Conservation (phyloP, 208 protist genomes). For the Tritrichomonas musculus region DNA sequence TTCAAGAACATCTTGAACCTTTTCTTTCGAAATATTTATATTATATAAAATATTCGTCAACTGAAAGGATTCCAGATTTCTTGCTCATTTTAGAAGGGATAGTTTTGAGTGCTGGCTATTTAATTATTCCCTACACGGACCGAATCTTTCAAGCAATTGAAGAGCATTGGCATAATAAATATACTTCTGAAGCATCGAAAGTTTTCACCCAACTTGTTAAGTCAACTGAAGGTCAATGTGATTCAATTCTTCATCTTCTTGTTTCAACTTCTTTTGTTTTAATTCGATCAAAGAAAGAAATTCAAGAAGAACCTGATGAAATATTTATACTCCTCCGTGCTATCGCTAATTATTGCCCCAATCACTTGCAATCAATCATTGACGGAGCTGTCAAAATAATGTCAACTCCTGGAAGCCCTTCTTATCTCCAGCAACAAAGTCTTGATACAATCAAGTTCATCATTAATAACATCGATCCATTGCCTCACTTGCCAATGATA, state of each 20-base stretch:
- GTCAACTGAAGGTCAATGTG: neutral
- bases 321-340: neutral
- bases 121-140: neutral
- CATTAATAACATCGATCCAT: neutral
- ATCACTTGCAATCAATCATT: neutral
- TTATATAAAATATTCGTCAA: neutral
- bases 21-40: neutral
- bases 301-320: neutral
- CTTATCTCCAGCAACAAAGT: neutral
- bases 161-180: neutral
- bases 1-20: neutral
- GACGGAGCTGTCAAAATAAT: neutral
- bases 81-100: neutral
- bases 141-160: slow-evolving; percentile 21
- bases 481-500: neutral
- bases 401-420: neutral
- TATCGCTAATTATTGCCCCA: neutral
- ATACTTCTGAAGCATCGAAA: neutral
- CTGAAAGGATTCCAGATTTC: neutral
- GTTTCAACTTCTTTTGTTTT: neutral
- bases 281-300: neutral
- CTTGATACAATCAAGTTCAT: neutral
- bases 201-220: neutral
- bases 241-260: neutral
- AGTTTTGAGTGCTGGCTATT: neutral